Conservation (phyloP, 768 basidiomycete species). For the Mycena pura region DNA sequence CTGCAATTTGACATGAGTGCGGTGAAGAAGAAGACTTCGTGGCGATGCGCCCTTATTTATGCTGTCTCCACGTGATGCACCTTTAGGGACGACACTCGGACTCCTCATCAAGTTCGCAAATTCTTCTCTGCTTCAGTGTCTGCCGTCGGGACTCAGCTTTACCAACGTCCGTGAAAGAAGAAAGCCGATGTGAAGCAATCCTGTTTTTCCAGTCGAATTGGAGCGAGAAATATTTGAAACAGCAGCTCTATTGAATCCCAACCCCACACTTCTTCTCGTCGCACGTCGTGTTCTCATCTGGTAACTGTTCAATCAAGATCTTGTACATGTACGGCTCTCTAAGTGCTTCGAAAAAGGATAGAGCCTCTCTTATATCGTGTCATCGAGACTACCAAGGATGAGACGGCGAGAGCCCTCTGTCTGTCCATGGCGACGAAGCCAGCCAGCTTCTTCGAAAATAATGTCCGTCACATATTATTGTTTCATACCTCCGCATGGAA, state of each 20-base stretch:
- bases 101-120: background rate
- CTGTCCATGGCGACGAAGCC: background rate
- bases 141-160: too few relatives aligned
- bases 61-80: slow-evolving; percentile 2
- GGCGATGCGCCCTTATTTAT: background rate
- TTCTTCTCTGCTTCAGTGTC: too few relatives aligned
- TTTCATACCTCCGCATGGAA: background rate
- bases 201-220: too few relatives aligned
- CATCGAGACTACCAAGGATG: background rate
- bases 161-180: too few relatives aligned
- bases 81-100: background rate
- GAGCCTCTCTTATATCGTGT: slow-evolving; percentile 12
- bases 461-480: background rate
- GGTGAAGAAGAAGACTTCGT: slow-evolving; percentile 34
- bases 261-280: too few relatives aligned
- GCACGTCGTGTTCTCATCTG: background rate
- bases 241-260: too few relatives aligned
- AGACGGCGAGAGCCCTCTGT: background rate
- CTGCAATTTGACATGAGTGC: slow-evolving; percentile 58
- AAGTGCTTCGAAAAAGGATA: background rate
- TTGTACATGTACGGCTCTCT: background rate
- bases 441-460: background rate
- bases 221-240: too few relatives aligned
- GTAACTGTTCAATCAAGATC: background rate
- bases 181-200: too few relatives aligned